Conservation (phyloP, 805 yeast species). For the Spathaspora sp. region DNA sequence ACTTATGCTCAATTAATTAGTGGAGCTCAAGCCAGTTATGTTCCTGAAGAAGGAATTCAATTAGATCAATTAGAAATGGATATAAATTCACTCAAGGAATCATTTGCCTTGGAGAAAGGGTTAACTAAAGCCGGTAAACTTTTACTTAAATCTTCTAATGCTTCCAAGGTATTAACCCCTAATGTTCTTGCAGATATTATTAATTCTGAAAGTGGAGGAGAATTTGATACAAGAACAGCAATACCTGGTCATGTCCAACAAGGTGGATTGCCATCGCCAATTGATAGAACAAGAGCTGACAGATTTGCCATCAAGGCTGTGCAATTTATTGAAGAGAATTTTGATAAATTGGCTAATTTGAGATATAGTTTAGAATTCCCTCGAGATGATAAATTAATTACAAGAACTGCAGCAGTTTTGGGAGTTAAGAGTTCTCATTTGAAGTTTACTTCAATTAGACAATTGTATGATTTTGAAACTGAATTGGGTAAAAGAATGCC, state of each 20-base stretch:
- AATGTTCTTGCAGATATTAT: conserved; percentile 80
- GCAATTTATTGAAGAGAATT: conserved; percentile 70
- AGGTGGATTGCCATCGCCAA: conserved; percentile 92
- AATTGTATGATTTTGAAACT: conserved; percentile 84
- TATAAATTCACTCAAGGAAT: conserved; percentile 61
- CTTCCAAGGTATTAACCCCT: conserved; percentile 79
- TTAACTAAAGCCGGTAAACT: conserved; percentile 81
- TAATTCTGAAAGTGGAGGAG: conserved; percentile 69
- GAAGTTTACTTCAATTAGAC: conserved; percentile 68
- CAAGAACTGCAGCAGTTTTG: conserved; percentile 68
- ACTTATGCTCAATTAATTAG: conserved; percentile 78
- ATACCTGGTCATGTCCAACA: conserved; percentile 98
- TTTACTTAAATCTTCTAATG: conserved; percentile 77
- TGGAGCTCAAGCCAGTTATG: conserved; percentile 89
- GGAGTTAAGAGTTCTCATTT: conserved; percentile 80
- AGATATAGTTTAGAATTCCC: conserved; percentile 31
- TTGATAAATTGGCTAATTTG: conserved; percentile 16
- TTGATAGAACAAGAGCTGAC: conserved; percentile 87
- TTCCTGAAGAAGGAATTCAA: conserved; percentile 80
- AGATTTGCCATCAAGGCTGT: conserved; percentile 88
- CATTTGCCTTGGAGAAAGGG: conserved; percentile 73
- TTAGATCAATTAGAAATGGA: conserved; percentile 72
- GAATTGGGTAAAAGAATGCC: conserved; percentile 81
- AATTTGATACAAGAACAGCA: conserved; percentile 89
- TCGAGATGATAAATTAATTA: conserved; percentile 26